Evolutionary conservation across 2,329 filamentous ascomycete species (phyloP), one percentile per base, ranked within the genome.

Genomic region (Arthrobotrys sinensis): DNA sequence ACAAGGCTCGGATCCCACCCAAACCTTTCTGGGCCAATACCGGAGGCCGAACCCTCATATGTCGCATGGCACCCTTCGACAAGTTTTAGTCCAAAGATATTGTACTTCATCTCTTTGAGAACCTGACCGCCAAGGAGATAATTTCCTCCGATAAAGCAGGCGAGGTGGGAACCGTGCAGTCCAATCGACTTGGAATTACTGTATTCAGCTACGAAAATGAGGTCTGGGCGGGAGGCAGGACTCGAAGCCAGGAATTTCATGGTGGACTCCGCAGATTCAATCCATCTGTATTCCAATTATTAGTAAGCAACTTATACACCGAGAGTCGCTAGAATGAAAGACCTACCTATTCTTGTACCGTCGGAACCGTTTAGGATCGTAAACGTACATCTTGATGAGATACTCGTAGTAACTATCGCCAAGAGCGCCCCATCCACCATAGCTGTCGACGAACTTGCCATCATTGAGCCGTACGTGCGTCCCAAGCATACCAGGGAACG

Each of bases 321-420:
- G 4, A 1, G n/a, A 11, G 43, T 12, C 34, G 3, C 38, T 28
- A 7, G 11, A 36, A 21, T n/a, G 34, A 12, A 46, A 7, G 6
- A 28, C 78, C 55, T 79, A 81, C 69, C 90, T 89, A 80, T 94
- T 91, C 81, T 87, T 90, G 85, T 95, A 93, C 1, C 84, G 79
- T 1, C 82, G 84, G 81, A 92, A 96, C 2, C 89, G 87, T 4
- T 83, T 81, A 0, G 89, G 87, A 82, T 95, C 91, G 83, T 96
- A 96, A 68, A 95, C 84, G 82, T 91, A 96, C 92, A 96, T 95
- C 86, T 97, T 97, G 84, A 97, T 91, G 36, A 97, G 88, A 82
- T 96, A 96, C 85, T 96, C 93, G 85, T 96, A 97, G 85, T 91
- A 96, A 50, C 90, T 93, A 83, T 96, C 93, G 34, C 88, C 88